Percentiles rank a stretch among this genome's conserved stretches.
These are phyloP conservation scores for Schoenoplectus triqueter DNA, from an alignment of 202 grass and related monocot genomes.

Conservation along the genomic window DNA sequence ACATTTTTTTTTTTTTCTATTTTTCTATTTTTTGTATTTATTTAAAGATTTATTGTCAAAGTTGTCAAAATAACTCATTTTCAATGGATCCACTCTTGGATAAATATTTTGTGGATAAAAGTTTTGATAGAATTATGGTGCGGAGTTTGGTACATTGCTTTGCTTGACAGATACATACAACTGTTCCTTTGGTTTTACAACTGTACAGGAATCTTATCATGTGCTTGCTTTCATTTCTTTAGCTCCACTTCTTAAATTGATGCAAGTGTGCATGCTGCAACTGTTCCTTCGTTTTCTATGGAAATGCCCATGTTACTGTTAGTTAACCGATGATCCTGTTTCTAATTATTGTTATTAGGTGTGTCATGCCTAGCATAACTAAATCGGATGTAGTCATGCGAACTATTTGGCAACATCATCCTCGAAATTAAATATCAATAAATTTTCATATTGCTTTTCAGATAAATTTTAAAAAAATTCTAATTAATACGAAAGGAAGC, in stretches of 20 bases:
- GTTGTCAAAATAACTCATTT: neutral
- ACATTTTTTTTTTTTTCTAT: too few relatives aligned
- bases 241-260: slow-evolving; percentile 8
- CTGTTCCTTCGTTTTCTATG: slow-evolving; percentile 26
- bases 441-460: too few relatives aligned
- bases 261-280: slow-evolving; percentile 40
- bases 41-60: too few relatives aligned
- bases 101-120: neutral
- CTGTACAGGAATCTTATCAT: slow-evolving; percentile 61
- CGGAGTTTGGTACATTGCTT: neutral
- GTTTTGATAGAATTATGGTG: neutral
- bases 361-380: slow-evolving; percentile 15
- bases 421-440: neutral
- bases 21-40: too few relatives aligned
- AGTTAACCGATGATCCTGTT: slow-evolving; percentile 27
- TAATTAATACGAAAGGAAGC: too few relatives aligned
- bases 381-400: neutral
- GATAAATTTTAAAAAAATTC: too few relatives aligned
- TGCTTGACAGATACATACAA: slow-evolving; percentile 31
- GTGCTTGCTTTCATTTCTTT: slow-evolving; percentile 44
- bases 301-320: slow-evolving; percentile 34
- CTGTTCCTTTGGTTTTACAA: slow-evolving; percentile 42
- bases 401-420: neutral
- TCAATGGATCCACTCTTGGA: neutral
- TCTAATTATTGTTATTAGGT: slow-evolving; percentile 28